Conservation (phyloP, 257 asterid genomes). For the Fraxinus americana region DNA sequence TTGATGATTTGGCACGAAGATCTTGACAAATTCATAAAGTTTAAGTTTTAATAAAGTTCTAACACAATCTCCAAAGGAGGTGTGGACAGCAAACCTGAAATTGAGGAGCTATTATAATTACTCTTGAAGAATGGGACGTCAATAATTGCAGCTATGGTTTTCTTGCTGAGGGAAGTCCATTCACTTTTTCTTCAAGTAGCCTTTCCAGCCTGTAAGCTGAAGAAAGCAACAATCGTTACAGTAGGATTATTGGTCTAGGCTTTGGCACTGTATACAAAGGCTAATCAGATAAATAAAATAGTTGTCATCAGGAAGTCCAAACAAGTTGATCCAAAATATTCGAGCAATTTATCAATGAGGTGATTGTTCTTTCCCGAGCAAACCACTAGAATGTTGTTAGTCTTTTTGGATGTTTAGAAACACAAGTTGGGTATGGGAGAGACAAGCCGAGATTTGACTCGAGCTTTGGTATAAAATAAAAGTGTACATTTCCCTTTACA, state of each 20-base stretch:
- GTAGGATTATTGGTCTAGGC: conserved; percentile 27
- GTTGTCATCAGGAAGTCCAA: too few species aligned
- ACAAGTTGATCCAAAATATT: too few species aligned
- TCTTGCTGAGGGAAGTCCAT: conserved; percentile 7
- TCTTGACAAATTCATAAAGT: too few species aligned
- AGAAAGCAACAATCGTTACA: neutral
- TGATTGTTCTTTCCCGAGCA: neutral
- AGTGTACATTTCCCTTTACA: too few species aligned
- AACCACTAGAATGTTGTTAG: conserved; percentile 26
- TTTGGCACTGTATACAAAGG: neutral
- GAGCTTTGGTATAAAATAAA: too few species aligned
- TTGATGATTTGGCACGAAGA: too few species aligned
- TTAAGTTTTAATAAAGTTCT: too few species aligned
- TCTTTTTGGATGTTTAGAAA: conserved; percentile 27
- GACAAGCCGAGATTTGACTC: too few species aligned
- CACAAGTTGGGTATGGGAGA: neutral
- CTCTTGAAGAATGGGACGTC: neutral
- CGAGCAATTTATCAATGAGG: too few species aligned
- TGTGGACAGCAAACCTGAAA: neutral
- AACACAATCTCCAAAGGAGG: conserved; percentile 19
- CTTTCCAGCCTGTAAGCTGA: too few species aligned
- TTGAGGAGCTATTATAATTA: neutral
- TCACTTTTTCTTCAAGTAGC: too few species aligned
- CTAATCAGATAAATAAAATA: too few species aligned
- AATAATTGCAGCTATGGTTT: conserved; percentile 40